Evolutionary conservation across 805 yeast species (phyloP).

Genomic region (Pichia gijzeniarum): DNA sequence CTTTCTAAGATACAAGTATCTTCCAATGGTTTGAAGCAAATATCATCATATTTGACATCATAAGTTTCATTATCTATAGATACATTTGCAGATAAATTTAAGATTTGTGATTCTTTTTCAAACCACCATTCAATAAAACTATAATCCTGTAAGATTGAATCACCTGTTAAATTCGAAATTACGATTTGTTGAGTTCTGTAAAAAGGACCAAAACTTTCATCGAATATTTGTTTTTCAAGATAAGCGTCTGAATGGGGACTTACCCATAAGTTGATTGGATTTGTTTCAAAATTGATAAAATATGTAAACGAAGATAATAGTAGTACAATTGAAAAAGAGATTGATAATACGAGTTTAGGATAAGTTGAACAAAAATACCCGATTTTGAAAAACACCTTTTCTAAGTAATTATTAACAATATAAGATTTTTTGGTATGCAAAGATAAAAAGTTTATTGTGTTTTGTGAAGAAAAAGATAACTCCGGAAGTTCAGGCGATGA

Average conservation of each 20-base stretch:
- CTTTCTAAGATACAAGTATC: slow-evolving; percentile 82
- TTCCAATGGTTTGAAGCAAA: slow-evolving; percentile 80
- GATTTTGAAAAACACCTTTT: slow-evolving; percentile 39
- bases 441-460: slow-evolving; percentile 11
- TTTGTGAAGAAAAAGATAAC: slow-evolving; percentile 2
- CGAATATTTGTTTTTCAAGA: slow-evolving; percentile 62
- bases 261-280: slow-evolving; percentile 89
- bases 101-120: slow-evolving; percentile 57
- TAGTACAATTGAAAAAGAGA: slow-evolving; percentile 36
- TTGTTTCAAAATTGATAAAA: slow-evolving; percentile 55
- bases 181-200: slow-evolving; percentile 83
- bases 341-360: slow-evolving; percentile 49
- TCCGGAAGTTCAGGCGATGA: slow-evolving; percentile 2
- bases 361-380: slow-evolving; percentile 56
- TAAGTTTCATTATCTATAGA: slow-evolving; percentile 7
- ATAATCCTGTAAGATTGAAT: slow-evolving; percentile 55
- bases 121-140: slow-evolving; percentile 84
- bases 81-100: slow-evolving; percentile 24
- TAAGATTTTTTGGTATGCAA: slow-evolving; percentile 34
- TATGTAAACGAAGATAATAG: slow-evolving; percentile 47
- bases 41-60: slow-evolving; percentile 42
- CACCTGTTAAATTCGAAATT: slow-evolving; percentile 60
- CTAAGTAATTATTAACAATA: slow-evolving; percentile 41
- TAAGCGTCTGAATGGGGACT: slow-evolving; percentile 67
- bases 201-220: slow-evolving; percentile 83